phyloP scores from a whole-genome alignment of 1,284 basidiomycete genomes.

The Athelia sp. region DNA sequence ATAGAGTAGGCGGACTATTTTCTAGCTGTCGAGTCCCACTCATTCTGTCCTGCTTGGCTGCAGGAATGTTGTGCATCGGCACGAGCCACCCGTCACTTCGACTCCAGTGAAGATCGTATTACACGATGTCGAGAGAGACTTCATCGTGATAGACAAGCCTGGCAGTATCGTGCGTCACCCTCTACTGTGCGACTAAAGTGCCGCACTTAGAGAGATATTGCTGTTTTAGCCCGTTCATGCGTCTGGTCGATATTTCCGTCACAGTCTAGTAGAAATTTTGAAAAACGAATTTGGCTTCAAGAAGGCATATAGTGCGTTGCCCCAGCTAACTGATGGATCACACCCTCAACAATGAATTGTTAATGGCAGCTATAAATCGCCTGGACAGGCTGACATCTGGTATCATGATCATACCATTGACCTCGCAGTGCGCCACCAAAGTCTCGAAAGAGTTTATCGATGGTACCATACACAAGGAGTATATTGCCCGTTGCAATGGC shows the following conservation, averaged over 20 bases:
- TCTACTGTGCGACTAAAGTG: conserved; percentile 9
- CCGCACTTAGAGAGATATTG: conserved; percentile 1
- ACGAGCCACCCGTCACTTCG: conserved; percentile 93
- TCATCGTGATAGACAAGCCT: conserved; percentile 93
- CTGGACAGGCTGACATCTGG: conserved; percentile 95
- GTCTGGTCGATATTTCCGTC: conserved; percentile 83
- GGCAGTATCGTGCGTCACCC: conserved; percentile 79
- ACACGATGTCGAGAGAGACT: conserved; percentile 74
- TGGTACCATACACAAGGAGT: conserved; percentile 85
- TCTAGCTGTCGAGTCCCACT: conserved; percentile 2
- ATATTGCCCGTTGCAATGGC: conserved; percentile 82
- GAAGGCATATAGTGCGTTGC: conserved; percentile 75
- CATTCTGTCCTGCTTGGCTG: conserved; percentile 1
- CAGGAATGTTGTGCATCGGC: conserved; percentile 91
- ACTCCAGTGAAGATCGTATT: conserved; percentile 80
- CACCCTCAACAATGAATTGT: conserved; percentile 6
- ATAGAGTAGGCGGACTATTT: conserved; percentile 75
- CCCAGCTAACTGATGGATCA: too few relatives aligned
- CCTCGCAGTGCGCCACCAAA: conserved; percentile 62
- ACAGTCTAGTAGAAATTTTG: conserved; percentile 86
- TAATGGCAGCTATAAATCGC: conserved; percentile 79
- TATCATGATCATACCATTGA: conserved; percentile 90
- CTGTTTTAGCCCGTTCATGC: conserved; percentile 76
- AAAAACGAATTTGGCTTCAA: conserved; percentile 80
- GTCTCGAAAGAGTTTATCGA: conserved; percentile 81